phyloP scores from a whole-genome alignment of 306 rosid species.

The Acacia melanoxylon region DNA sequence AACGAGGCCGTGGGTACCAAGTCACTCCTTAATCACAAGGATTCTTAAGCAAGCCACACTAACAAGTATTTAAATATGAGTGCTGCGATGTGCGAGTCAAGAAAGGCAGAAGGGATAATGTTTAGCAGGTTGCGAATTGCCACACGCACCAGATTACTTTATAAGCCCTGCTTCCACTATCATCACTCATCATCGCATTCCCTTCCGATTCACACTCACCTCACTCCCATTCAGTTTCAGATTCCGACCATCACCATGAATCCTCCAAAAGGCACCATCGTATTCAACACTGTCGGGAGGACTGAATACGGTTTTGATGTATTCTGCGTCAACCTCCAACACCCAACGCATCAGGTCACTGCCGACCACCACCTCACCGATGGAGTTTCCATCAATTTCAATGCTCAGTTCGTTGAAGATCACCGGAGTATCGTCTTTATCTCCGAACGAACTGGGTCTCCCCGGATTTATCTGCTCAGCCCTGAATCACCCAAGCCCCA shows the following conservation, averaged over 20 bases:
- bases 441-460: constrained; percentile 68
- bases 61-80: background rate
- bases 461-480: constrained; percentile 47
- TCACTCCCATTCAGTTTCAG: background rate
- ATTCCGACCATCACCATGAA: constrained; percentile 24
- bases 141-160: background rate
- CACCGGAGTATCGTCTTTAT: constrained; percentile 48
- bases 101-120: background rate
- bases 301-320: constrained; percentile 73
- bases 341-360: background rate
- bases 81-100: background rate
- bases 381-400: constrained; percentile 72
- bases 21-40: background rate
- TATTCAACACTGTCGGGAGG: constrained; percentile 64
- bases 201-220: background rate
- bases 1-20: background rate
- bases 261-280: constrained; percentile 53
- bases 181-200: background rate
- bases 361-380: constrained; percentile 66
- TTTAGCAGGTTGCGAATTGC: constrained; percentile 21
- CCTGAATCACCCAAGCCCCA: constrained; percentile 36
- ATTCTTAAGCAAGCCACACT: background rate
- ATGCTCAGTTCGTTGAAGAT: constrained; percentile 58
- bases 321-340: constrained; percentile 46
- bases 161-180: background rate